phyloP scores from a whole-genome alignment of 2,329 filamentous ascomycete species.

The Lachnellula suecica region DNA sequence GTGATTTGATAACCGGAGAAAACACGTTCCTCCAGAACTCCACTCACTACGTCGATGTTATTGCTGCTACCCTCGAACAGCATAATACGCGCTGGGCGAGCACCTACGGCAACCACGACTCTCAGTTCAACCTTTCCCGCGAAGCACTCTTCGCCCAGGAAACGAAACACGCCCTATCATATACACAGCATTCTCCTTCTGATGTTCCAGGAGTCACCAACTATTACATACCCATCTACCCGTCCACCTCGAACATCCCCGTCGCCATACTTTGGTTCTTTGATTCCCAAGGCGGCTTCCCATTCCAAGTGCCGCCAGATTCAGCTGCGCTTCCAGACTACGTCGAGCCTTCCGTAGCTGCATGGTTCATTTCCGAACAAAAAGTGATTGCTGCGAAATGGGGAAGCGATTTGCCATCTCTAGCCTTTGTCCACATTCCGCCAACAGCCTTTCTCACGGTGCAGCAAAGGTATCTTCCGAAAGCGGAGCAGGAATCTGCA shows the following conservation, averaged over 20 bases:
- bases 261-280: conserved; percentile 68
- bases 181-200: conserved; percentile 44
- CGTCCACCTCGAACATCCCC: conserved; percentile 38
- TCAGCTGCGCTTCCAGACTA: conserved; percentile 38
- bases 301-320: conserved; percentile 38
- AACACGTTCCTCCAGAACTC: conserved; percentile 55
- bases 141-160: conserved; percentile 41
- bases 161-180: conserved; percentile 32
- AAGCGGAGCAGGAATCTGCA: conserved; percentile 27
- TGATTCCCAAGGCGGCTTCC: conserved; percentile 60
- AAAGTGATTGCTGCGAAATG: conserved; percentile 30
- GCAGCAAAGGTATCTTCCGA: conserved; percentile 32
- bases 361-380: conserved; percentile 44
- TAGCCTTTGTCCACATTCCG: conserved; percentile 57
- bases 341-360: conserved; percentile 42
- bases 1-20: conserved; percentile 71
- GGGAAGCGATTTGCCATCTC: conserved; percentile 41
- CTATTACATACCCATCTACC: conserved; percentile 53
- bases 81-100: conserved; percentile 61
- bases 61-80: conserved; percentile 57
- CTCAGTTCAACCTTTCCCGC: conserved; percentile 55
- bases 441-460: conserved; percentile 40
- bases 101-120: conserved; percentile 72
- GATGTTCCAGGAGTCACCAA: conserved; percentile 47
- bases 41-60: conserved; percentile 56